phyloP scores from a whole-genome alignment of 2,329 filamentous ascomycete species.

The Penicillium decumbens region DNA sequence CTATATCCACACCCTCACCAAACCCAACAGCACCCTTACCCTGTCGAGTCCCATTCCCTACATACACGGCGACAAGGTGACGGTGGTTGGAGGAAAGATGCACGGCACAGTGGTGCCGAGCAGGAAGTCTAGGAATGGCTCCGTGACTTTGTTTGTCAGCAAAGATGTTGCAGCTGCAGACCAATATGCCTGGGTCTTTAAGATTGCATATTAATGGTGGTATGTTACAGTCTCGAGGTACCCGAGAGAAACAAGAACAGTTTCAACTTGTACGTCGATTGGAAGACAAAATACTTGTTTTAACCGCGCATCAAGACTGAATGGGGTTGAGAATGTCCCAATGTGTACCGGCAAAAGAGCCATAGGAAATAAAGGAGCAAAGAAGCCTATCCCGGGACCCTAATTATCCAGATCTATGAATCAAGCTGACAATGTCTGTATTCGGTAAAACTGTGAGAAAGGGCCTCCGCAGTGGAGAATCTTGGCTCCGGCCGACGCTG shows the following conservation, averaged over 20 bases:
- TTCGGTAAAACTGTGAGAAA: neutral
- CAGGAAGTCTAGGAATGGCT: slow-evolving; percentile 23
- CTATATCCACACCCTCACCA: slow-evolving; percentile 47
- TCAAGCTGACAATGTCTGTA: neutral
- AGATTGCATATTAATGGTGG: slow-evolving; percentile 30
- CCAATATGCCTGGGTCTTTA: slow-evolving; percentile 44
- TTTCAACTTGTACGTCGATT: neutral
- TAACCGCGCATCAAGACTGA: neutral
- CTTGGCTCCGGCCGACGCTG: too few relatives aligned
- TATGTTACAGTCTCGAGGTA: neutral
- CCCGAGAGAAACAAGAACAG: too few relatives aligned
- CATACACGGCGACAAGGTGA: slow-evolving; percentile 46
- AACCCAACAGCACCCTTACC: slow-evolving; percentile 40
- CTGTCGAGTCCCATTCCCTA: slow-evolving; percentile 47
- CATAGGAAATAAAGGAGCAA: neutral
- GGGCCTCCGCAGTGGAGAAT: neutral
- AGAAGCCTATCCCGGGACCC: neutral
- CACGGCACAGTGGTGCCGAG: slow-evolving; percentile 30
- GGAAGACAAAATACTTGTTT: neutral
- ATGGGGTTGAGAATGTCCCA: too few relatives aligned
- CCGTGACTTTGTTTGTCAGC: slow-evolving; percentile 32
- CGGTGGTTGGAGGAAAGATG: slow-evolving; percentile 40
- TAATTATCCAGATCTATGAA: neutral
- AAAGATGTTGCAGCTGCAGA: slow-evolving; percentile 34
- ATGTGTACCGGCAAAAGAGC: too few relatives aligned